Evolutionary conservation across 2,329 filamentous ascomycete species (phyloP).

Genomic region (Apiospora marii): DNA sequence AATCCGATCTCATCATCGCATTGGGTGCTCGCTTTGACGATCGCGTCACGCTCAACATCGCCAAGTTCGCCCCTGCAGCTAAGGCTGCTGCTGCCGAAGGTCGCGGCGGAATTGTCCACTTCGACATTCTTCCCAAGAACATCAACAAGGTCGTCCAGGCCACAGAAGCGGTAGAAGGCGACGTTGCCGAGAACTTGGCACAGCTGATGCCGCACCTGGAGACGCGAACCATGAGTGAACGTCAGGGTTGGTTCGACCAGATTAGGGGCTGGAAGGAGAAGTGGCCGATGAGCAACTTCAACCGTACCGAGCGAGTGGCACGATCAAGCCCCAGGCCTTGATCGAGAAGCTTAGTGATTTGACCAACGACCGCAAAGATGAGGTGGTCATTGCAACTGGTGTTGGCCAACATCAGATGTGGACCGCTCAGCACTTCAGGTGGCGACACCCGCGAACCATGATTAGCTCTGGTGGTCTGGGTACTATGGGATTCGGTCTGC

Average conservation of each 20-base stretch:
- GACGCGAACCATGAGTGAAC: conserved; percentile 65
- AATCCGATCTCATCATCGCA: conserved; percentile 94
- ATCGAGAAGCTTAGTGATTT: conserved; percentile 90
- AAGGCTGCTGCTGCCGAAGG: conserved; percentile 84
- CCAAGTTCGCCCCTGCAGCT: conserved; percentile 89
- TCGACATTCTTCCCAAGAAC: conserved; percentile 99
- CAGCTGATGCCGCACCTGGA: conserved; percentile 78
- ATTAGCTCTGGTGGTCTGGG: conserved; percentile 95
- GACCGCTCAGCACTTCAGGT: conserved; percentile 95
- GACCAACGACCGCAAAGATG: conserved; percentile 79
- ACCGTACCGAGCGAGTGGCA: conserved; percentile 75
- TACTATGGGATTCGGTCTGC: conserved; percentile 95
- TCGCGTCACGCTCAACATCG: conserved; percentile 82
- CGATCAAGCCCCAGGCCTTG: conserved; percentile 94
- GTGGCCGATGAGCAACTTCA: conserved; percentile 85
- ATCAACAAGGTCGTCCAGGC: conserved; percentile 99
- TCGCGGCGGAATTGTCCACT: conserved; percentile 94
- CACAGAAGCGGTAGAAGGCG: conserved; percentile 93
- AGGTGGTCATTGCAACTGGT: conserved; percentile 89
- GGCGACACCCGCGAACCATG: conserved; percentile 91
- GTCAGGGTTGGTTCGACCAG: conserved; percentile 87
- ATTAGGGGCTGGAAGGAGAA: conserved; percentile 91
- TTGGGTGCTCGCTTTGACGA: conserved; percentile 96
- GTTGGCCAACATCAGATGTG: conserved; percentile 99
- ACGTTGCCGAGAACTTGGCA: conserved; percentile 81